phyloP scores from a whole-genome alignment of 495 filamentous ascomycete genomes.

The Mycothermus thermophilus region DNA sequence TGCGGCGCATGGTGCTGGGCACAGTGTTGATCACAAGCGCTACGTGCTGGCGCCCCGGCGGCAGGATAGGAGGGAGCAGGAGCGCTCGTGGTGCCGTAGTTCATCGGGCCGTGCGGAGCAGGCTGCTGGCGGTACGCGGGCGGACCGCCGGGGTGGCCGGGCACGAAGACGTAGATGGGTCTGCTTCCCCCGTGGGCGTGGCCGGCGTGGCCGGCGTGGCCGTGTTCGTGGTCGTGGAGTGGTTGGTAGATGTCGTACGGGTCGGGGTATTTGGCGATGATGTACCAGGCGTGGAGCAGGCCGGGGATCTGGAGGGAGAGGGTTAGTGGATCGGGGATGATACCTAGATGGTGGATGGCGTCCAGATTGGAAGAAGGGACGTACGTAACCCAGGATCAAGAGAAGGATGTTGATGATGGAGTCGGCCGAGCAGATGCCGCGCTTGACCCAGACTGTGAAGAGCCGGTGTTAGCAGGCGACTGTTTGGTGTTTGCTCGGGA shows the following conservation, averaged over 20 bases:
- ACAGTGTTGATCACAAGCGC: constrained; percentile 1
- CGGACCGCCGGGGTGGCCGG: constrained; percentile 15
- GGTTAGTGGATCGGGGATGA: constrained; percentile 1
- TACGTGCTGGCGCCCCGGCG: background rate
- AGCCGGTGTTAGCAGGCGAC: constrained; percentile 1
- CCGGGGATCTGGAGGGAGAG: constrained; percentile 51
- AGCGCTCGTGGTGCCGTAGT: constrained; percentile 24
- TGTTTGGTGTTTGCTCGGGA: no score
- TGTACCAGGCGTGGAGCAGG: constrained; percentile 94
- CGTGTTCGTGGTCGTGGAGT: constrained; percentile 41
- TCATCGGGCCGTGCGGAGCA: constrained; percentile 21
- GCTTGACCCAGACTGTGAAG: constrained; percentile 78
- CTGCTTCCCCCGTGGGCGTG: no score
- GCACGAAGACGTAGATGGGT: constrained; percentile 58
- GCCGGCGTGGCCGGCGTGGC: no score
- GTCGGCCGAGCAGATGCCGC: constrained; percentile 86
- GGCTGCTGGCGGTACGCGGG: constrained; percentile 11
- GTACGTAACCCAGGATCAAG: constrained; percentile 65
- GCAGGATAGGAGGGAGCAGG: no score
- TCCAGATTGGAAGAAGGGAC: constrained; percentile 8
- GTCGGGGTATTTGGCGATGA: constrained; percentile 84
- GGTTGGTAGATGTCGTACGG: constrained; percentile 41
- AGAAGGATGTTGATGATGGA: constrained; percentile 91
- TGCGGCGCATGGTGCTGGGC: constrained; percentile 6
- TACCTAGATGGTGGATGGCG: background rate